phyloP scores from a whole-genome alignment of 306 rosid genomes.

The Quercus gilva region DNA sequence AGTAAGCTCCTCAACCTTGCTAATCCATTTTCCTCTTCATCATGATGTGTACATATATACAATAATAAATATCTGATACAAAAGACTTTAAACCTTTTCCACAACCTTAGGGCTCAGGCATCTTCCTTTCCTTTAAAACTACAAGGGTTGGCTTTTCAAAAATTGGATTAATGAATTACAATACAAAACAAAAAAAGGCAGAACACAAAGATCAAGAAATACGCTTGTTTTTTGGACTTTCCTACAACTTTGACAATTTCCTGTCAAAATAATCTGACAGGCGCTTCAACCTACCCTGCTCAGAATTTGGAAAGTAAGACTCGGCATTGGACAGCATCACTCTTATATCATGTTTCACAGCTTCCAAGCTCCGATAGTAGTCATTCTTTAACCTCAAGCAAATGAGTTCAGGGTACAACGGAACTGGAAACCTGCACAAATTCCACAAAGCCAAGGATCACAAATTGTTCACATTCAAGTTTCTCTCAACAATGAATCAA shows the following conservation, averaged over 20 bases:
- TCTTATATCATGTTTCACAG: constrained; percentile 62
- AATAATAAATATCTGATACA: constrained; percentile 13
- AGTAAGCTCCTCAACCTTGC: not conserved
- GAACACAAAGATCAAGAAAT: constrained; percentile 16
- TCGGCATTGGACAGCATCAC: constrained; percentile 58
- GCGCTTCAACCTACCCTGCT: constrained; percentile 36
- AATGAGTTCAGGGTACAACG: constrained; percentile 65
- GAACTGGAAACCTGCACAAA: constrained; percentile 60
- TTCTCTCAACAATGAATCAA: not conserved
- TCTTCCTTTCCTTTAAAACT: constrained; percentile 30
- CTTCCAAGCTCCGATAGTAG: constrained; percentile 71
- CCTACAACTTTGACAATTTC: constrained; percentile 58
- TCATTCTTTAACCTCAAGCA: constrained; percentile 51
- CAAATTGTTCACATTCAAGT: constrained; percentile 5
- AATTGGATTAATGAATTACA: constrained; percentile 41
- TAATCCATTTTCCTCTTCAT: not conserved
- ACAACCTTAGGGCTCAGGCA: constrained; percentile 17
- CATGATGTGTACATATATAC: constrained; percentile 1
- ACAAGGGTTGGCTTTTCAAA: constrained; percentile 26
- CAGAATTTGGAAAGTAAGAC: constrained; percentile 31
- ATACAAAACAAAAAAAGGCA: constrained; percentile 6
- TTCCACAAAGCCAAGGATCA: constrained; percentile 21
- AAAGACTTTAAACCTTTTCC: not conserved
- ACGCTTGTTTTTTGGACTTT: constrained; percentile 14
- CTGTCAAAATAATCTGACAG: constrained; percentile 46